These are phyloP conservation scores for Neostapfia colusana DNA, from an alignment of 176 grass and related monocot genomes.

Conservation along the genomic window DNA sequence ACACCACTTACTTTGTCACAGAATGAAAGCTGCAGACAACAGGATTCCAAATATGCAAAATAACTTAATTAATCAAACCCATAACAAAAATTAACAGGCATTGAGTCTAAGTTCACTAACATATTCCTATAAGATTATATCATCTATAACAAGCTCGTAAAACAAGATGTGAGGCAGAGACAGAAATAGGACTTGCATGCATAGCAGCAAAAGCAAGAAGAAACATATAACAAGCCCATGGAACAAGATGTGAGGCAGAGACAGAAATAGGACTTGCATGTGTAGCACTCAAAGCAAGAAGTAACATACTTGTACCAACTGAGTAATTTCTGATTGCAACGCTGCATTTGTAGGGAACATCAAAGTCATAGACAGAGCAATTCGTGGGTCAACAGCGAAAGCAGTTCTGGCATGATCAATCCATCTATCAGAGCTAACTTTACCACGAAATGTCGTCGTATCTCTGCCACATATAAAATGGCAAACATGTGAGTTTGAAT, in stretches of 20 bases:
- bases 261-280: slow-evolving; percentile 24
- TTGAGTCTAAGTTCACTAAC: background rate
- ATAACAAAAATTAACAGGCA: slow-evolving; percentile 14
- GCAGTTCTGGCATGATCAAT: slow-evolving; percentile 88
- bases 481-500: slow-evolving; percentile 14
- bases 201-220: slow-evolving; percentile 30
- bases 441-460: slow-evolving; percentile 61
- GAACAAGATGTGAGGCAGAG: slow-evolving; percentile 20
- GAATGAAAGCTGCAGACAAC: slow-evolving; percentile 15
- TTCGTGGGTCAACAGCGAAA: slow-evolving; percentile 89
- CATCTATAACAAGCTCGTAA: slow-evolving; percentile 12
- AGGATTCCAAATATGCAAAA: slow-evolving; percentile 20
- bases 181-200: slow-evolving; percentile 21
- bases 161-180: slow-evolving; percentile 22
- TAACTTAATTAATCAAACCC: slow-evolving; percentile 23
- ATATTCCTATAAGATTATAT: slow-evolving; percentile 9
- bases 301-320: slow-evolving; percentile 81
- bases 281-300: slow-evolving; percentile 23
- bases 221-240: slow-evolving; percentile 4
- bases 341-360: slow-evolving; percentile 85
- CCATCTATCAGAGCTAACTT: slow-evolving; percentile 95
- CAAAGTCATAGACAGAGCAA: slow-evolving; percentile 64
- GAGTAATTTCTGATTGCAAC: slow-evolving; percentile 75
- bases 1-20: slow-evolving; percentile 21
- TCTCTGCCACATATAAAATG: slow-evolving; percentile 61